phyloP scores from a whole-genome alignment of 2,329 filamentous ascomycete species.

The Beauveria rudraprayagi region DNA sequence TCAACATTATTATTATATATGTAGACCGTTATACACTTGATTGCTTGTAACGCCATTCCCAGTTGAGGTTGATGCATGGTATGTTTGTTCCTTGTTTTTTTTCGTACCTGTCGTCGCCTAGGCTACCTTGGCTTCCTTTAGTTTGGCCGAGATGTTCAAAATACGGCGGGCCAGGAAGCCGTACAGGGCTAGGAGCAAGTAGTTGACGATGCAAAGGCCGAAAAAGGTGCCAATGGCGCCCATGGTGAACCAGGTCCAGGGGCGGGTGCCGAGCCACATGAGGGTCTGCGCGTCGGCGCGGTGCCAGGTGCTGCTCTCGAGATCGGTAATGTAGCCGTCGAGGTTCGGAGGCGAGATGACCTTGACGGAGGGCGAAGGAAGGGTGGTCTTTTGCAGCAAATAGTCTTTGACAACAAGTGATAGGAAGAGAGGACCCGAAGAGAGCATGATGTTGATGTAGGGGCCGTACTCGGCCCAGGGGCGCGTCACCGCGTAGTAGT shows the following conservation, averaged over 20 bases:
- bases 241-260: slow-evolving; percentile 25
- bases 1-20: slow-evolving; percentile 12
- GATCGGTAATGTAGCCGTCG: slow-evolving; percentile 28
- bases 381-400: slow-evolving; percentile 39
- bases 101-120: background rate
- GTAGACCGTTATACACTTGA: slow-evolving; percentile 10
- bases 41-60: slow-evolving; percentile 4
- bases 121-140: slow-evolving; percentile 9
- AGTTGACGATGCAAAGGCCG: slow-evolving; percentile 17
- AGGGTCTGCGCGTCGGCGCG: slow-evolving; percentile 36
- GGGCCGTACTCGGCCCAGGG: slow-evolving; percentile 54
- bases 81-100: background rate
- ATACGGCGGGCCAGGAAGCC: slow-evolving; percentile 9
- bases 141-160: background rate
- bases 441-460: slow-evolving; percentile 75
- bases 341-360: slow-evolving; percentile 21
- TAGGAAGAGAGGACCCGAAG: slow-evolving; percentile 67
- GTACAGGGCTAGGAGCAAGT: slow-evolving; percentile 18
- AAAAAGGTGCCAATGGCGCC: slow-evolving; percentile 19
- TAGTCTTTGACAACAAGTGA: slow-evolving; percentile 72
- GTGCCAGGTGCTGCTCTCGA: slow-evolving; percentile 37
- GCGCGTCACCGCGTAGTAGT: slow-evolving; percentile 48
- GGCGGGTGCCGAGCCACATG: slow-evolving; percentile 37
- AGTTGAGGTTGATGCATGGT: background rate
- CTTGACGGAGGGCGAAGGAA: slow-evolving; percentile 20